Evolutionary conservation across 2,329 filamentous ascomycete genomes (phyloP).

Genomic region (Biscogniauxia sp.): DNA sequence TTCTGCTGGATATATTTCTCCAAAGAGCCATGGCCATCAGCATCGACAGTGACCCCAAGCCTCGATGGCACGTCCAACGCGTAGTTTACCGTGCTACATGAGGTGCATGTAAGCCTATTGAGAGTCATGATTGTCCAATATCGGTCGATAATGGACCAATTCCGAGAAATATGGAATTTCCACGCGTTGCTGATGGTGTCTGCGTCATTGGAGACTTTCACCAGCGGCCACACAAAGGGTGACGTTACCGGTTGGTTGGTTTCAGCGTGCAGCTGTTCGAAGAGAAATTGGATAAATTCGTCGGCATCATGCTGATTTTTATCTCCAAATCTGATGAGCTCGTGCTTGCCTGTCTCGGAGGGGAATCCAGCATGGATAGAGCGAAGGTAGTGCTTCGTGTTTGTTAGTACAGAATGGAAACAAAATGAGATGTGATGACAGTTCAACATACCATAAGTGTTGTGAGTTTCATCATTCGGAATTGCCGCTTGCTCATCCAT

Average conservation of each 20-base stretch:
- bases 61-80: constrained; percentile 4
- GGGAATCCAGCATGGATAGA: constrained; percentile 53
- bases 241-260: constrained; percentile 58
- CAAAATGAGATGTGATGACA: neutral
- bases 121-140: constrained; percentile 69
- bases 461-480: constrained; percentile 49
- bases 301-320: constrained; percentile 83
- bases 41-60: constrained; percentile 4
- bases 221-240: constrained; percentile 5
- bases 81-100: constrained; percentile 32
- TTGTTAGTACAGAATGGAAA: constrained; percentile 12
- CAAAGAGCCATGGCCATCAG: constrained; percentile 4
- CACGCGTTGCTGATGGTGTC: constrained; percentile 72
- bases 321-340: constrained; percentile 59
- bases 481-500: constrained; percentile 53
- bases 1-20: neutral
- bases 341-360: neutral
- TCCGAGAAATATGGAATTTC: constrained; percentile 65
- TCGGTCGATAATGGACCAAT: constrained; percentile 73
- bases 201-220: constrained; percentile 32
- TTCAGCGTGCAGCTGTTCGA: constrained; percentile 82
- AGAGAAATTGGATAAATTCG: constrained; percentile 82
- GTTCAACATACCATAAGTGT: constrained; percentile 54
- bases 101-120: constrained; percentile 69
- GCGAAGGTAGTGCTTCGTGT: constrained; percentile 56